These are phyloP conservation scores for Penicillium palitans DNA, from an alignment of 2,329 filamentous ascomycete genomes.

Conservation along the genomic window DNA sequence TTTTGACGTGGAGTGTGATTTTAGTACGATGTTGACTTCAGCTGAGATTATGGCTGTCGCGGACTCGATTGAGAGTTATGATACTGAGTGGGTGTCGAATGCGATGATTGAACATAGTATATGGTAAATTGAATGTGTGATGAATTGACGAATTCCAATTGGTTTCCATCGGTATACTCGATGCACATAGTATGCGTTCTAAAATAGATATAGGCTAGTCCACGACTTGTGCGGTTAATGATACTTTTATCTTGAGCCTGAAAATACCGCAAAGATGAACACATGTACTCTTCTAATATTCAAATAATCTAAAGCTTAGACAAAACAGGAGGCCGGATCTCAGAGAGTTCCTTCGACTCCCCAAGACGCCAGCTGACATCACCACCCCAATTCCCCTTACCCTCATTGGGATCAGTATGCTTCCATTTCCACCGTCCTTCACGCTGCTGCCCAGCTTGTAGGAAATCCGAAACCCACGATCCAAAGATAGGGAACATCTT, in stretches of 20 bases:
- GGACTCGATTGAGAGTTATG: slow-evolving; percentile 48
- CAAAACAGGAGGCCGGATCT: slow-evolving; percentile 20
- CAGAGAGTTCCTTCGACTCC: slow-evolving; percentile 30
- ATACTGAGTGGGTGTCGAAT: slow-evolving; percentile 52
- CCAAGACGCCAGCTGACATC: slow-evolving; percentile 53
- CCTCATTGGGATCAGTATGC: slow-evolving; percentile 26
- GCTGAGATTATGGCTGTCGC: slow-evolving; percentile 52
- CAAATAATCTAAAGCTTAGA: slow-evolving; percentile 25
- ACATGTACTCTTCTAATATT: neutral
- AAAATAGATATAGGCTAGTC: neutral
- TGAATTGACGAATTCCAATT: neutral
- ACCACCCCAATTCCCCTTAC: slow-evolving; percentile 44
- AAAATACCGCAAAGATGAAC: neutral
- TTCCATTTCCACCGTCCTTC: slow-evolving; percentile 57
- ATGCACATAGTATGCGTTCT: neutral
- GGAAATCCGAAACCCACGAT: slow-evolving; percentile 52
- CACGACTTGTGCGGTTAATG: neutral
- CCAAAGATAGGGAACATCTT: slow-evolving; percentile 65
- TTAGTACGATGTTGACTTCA: slow-evolving; percentile 38
- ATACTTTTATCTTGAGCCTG: neutral
- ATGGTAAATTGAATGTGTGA: slow-evolving; percentile 30
- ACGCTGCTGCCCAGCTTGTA: slow-evolving; percentile 47
- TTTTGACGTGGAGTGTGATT: slow-evolving; percentile 15
- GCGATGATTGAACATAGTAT: slow-evolving; percentile 49
- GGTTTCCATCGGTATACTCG: neutral